Evolutionary conservation across 148 eudicot species (phyloP), one percentile per base, ranked within the genome.

Genomic region (Cornus kousa): DNA sequence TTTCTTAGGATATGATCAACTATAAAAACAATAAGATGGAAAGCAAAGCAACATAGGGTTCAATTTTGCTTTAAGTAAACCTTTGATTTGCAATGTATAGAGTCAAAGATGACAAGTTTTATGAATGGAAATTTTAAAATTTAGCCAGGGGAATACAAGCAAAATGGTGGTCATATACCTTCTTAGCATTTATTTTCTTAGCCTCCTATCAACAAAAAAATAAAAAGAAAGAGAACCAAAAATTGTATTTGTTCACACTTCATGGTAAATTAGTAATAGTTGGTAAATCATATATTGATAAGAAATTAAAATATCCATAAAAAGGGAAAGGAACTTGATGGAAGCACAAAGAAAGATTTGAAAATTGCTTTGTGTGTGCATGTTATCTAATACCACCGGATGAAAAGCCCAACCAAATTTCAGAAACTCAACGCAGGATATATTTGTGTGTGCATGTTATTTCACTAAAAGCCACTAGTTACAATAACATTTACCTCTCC

Each of bases 401-500:
- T 17, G 66, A 64, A 74, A 22, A 19, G 24, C 48, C 76, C 67
- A 74, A 43, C 9, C 48, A 60, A 28, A 73, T 32, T 14, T 17
- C 6, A 23, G 9, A 16, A 32, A 24, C 35, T 0, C 48, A 43
- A 43, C 5, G 8, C 48, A 6, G 8, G 48, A 43, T 43, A 43
- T 43, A 35, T 35, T 35, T 35, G 14, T 17, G 59, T 11, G 4
- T 2, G 59, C 3, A 4, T 48, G 12, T 53, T 53, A 53, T 53
- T 53, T 16, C 46, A 35, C 9, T 57, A 74, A 73, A 71, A 73
- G 8, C 13, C 28, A 67, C 22, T 14, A 76, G 67, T 48, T 24
- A 37, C 6, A 39, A 43, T n/a, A 76, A 32, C 37, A 81, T 31
- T 84, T 88, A 95, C 99, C 99, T 97, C 99, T 71, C 98, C 98